Evolutionary conservation across 352 stramenopile species (phyloP).

Genomic region (Phytopythium boreale): DNA sequence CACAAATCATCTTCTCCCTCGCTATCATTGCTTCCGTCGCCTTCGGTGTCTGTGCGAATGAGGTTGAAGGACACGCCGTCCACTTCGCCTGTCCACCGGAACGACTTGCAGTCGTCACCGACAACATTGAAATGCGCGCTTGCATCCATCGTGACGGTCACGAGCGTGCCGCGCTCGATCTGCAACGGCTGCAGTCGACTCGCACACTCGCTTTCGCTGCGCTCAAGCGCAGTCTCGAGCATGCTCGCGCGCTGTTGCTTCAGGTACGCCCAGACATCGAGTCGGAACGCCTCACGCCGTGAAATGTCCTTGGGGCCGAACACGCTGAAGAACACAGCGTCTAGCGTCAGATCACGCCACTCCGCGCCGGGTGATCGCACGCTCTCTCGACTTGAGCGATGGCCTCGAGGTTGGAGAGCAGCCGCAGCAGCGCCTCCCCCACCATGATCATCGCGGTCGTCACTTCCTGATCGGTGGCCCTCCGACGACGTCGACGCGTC

Average conservation of each 20-base stretch:
- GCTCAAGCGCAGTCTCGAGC: constrained; percentile 52
- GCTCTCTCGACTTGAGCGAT: neutral
- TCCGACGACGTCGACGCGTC: constrained; percentile 1
- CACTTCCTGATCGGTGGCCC: neutral
- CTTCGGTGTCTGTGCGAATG: constrained; percentile 19
- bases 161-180: constrained; percentile 51
- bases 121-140: constrained; percentile 32
- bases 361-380: constrained; percentile 3
- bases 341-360: constrained; percentile 8
- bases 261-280: constrained; percentile 73
- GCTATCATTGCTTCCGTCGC: constrained; percentile 9
- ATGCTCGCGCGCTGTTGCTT: constrained; percentile 60
- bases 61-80: constrained; percentile 61
- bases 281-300: constrained; percentile 41
- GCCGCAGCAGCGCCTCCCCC: neutral
- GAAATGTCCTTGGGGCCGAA: constrained; percentile 47
- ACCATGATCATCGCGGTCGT: neutral
- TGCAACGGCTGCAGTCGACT: constrained; percentile 48
- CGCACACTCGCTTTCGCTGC: constrained; percentile 44
- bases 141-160: constrained; percentile 59
- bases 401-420: neutral
- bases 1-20: constrained; percentile 34
- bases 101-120: constrained; percentile 54
- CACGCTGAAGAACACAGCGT: constrained; percentile 56
- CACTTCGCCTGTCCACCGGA: constrained; percentile 62